These are phyloP conservation scores for Kwoniella dejecticola DNA, from an alignment of 768 basidiomycete species.

Conservation along the genomic window DNA sequence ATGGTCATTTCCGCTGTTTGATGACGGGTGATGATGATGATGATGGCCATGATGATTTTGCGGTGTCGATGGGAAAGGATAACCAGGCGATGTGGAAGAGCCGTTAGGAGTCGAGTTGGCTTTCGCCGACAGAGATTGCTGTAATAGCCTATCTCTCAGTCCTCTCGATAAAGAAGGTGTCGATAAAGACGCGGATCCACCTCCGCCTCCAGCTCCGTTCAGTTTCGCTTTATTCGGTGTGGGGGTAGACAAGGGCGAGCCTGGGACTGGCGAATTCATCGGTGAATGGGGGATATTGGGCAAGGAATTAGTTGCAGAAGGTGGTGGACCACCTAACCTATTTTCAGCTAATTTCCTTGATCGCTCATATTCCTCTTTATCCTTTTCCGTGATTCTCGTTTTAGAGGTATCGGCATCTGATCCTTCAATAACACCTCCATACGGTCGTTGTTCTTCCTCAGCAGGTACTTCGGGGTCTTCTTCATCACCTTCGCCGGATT, in stretches of 20 bases:
- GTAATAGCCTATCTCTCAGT: constrained; percentile 45
- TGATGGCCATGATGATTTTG: constrained; percentile 7
- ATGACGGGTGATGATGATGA: constrained; percentile 61
- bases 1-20: no score
- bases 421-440: constrained; percentile 75
- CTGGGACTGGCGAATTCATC: constrained; percentile 18
- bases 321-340: constrained; percentile 42
- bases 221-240: constrained; percentile 9
- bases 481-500: background rate
- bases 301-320: constrained; percentile 5
- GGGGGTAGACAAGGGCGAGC: constrained; percentile 16
- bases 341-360: constrained; percentile 73
- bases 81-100: constrained; percentile 15
- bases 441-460: constrained; percentile 64
- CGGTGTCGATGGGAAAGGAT: constrained; percentile 13
- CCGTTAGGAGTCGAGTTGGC: no score
- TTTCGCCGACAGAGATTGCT: constrained; percentile 21
- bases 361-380: constrained; percentile 72
- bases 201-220: background rate
- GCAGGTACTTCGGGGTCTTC: constrained; percentile 63
- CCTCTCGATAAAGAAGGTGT: constrained; percentile 24
- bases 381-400: constrained; percentile 65
- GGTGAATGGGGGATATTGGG: constrained; percentile 23
- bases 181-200: constrained; percentile 2
- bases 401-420: constrained; percentile 72